Evolutionary conservation across 192 early-diverging fungal species (phyloP), one percentile per base, ranked within the genome.

Genomic region (Linnemannia elongata): DNA sequence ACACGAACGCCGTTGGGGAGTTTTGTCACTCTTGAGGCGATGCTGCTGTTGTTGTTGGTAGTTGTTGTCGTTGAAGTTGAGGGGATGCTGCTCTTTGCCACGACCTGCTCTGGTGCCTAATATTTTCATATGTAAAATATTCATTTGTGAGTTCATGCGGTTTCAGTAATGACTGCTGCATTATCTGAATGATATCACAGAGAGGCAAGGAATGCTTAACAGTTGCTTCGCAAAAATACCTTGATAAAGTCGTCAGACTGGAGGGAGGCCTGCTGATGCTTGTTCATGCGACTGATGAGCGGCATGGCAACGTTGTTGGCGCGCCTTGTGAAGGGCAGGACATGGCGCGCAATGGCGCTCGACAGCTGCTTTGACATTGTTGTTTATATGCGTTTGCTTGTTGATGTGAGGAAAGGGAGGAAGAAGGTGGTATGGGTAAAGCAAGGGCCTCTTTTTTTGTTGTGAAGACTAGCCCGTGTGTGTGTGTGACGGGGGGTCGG

Each of bases 1-100:
- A 99, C 94, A 6, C 96, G 93, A 47, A 99, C 85, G 3, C 98
- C 98, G 87, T 99, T 99, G 13, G 96, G 87, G 5, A 99, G 92
- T 38, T 95, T 95, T 38, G 97, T 97, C 38, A 98, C 88, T 60
- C 89, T 86, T 33, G 86, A 76, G 20, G 69, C 70, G n/a, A 76
- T 27, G 52, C 72, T 42, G 36, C 68, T 36, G 77, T 33, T 69
- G 33, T 15, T 75, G 41, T 33, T 69, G 33, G 17, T 75, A 30
- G 35, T 35, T 13, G 38, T 22, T 66, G 68, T 33, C n/a, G 69
- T 36, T 57, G 80, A 2, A 47, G 60, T 24, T 71, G 74, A 1
- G 1, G 60, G 27, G 66, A 36, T 71, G 73, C 20, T 55, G 72
- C 13, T 22, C 76, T 77, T 78, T 83, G 47, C 38, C 9, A 18